phyloP scores from a whole-genome alignment of 1,139 yeast species.

The Geotrichum fermentans region DNA sequence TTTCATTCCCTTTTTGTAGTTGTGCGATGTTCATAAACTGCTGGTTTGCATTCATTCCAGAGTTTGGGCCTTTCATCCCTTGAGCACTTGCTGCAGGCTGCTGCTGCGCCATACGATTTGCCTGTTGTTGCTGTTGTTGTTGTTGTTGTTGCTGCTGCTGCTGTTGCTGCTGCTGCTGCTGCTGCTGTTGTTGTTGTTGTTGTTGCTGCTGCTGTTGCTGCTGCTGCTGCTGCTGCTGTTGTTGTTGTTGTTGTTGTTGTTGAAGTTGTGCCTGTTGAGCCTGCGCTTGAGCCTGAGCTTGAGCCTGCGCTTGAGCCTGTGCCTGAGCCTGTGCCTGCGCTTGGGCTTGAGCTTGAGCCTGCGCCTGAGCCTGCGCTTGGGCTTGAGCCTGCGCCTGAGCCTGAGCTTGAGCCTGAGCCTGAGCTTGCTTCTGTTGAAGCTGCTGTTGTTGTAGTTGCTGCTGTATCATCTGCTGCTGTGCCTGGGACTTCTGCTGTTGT shows the following conservation, averaged over 20 bases:
- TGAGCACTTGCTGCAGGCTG: too few relatives aligned
- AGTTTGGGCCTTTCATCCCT: slow-evolving; percentile 7
- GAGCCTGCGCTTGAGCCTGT: neutral
- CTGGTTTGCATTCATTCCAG: slow-evolving; percentile 8
- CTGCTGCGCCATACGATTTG: neutral
- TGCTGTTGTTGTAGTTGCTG: neutral
- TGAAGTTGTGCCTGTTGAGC: slow-evolving; percentile 24
- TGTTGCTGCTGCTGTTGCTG: slow-evolving; percentile 13
- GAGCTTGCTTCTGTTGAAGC: neutral
- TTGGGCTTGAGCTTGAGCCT: slow-evolving; percentile 25
- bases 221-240: slow-evolving; percentile 21
- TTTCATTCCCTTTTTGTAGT: slow-evolving; percentile 5
- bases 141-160: neutral
- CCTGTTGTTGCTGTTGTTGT: neutral
- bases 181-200: slow-evolving; percentile 21
- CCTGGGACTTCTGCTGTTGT: neutral
- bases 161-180: slow-evolving; percentile 18
- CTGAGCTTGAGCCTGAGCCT: neutral
- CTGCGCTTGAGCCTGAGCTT: neutral
- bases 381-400: neutral
- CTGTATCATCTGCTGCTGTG: neutral
- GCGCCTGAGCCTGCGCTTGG: slow-evolving; percentile 22
- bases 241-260: slow-evolving; percentile 25
- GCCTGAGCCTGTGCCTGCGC: neutral
- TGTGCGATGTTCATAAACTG: slow-evolving; percentile 23